Percentiles rank a stretch among this genome's conserved stretches.
Evolutionary conservation across 176 grass and related monocot species (phyloP).

Genomic region (Hyparrhenia diplandra): DNA sequence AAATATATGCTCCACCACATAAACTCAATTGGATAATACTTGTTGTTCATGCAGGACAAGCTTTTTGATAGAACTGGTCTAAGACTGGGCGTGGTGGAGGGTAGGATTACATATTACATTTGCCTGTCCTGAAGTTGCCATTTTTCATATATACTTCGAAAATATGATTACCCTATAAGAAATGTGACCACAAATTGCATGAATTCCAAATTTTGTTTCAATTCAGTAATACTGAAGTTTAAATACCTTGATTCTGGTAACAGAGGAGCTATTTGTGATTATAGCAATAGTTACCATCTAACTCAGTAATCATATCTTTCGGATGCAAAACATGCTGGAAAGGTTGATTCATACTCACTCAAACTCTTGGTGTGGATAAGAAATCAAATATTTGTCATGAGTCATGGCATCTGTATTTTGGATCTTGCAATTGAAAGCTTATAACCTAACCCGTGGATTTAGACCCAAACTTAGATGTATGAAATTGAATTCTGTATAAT

Average conservation of each 20-base stretch:
- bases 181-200: too few species aligned
- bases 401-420: neutral
- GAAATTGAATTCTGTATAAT: conserved; percentile 15
- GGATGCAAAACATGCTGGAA: conserved; percentile 6
- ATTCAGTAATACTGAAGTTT: neutral
- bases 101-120: conserved; percentile 38
- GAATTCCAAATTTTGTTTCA: neutral
- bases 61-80: conserved; percentile 87
- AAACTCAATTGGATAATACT: neutral
- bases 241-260: neutral
- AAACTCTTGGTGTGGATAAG: neutral
- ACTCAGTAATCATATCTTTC: neutral
- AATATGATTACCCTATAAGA: neutral
- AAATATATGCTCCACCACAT: neutral
- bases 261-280: neutral
- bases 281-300: neutral
- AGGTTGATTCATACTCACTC: neutral
- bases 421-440: neutral
- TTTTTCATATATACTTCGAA: neutral
- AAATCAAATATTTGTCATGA: conserved; percentile 6
- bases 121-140: conserved; percentile 15
- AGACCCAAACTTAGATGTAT: neutral
- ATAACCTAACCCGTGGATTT: neutral
- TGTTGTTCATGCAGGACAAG: conserved; percentile 61
- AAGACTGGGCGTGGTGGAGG: conserved; percentile 92